These are phyloP conservation scores for Pulveroboletus frians DNA, from an alignment of 768 basidiomycete genomes.

Conservation along the genomic window DNA sequence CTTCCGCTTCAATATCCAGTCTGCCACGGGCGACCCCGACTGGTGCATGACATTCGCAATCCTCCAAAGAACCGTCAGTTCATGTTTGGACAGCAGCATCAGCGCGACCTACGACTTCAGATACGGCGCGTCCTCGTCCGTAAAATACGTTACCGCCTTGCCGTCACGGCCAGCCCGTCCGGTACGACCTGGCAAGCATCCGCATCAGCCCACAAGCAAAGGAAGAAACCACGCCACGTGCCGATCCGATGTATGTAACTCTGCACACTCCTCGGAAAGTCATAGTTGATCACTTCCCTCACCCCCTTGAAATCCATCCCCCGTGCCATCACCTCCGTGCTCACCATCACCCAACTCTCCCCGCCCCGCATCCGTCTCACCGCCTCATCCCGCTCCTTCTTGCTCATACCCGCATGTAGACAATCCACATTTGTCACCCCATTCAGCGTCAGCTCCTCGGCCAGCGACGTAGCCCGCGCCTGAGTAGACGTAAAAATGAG, in stretches of 20 bases:
- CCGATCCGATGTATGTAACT: slow-evolving; percentile 97
- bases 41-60: slow-evolving; percentile 95
- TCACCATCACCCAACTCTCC: slow-evolving; percentile 91
- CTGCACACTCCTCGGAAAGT: slow-evolving; percentile 93
- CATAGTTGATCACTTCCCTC: slow-evolving; percentile 91
- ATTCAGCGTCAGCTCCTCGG: slow-evolving; percentile 76
- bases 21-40: slow-evolving; percentile 86
- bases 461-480: slow-evolving; percentile 72
- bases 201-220: not conserved
- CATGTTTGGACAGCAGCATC: not conserved
- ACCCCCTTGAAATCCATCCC: slow-evolving; percentile 98
- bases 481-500: slow-evolving; percentile 91
- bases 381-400: slow-evolving; percentile 82
- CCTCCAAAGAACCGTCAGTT: slow-evolving; percentile 35
- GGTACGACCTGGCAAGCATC: slow-evolving; percentile 64
- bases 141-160: slow-evolving; percentile 94
- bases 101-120: slow-evolving; percentile 69
- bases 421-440: slow-evolving; percentile 80
- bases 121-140: slow-evolving; percentile 86
- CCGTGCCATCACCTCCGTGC: slow-evolving; percentile 95
- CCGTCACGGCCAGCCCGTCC: slow-evolving; percentile 91
- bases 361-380: slow-evolving; percentile 82
- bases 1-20: slow-evolving; percentile 92
- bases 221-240: slow-evolving; percentile 23
- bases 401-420: slow-evolving; percentile 85